These are phyloP conservation scores for Ormosia semicastrata DNA, from an alignment of 306 rosid species.

Conservation along the genomic window DNA sequence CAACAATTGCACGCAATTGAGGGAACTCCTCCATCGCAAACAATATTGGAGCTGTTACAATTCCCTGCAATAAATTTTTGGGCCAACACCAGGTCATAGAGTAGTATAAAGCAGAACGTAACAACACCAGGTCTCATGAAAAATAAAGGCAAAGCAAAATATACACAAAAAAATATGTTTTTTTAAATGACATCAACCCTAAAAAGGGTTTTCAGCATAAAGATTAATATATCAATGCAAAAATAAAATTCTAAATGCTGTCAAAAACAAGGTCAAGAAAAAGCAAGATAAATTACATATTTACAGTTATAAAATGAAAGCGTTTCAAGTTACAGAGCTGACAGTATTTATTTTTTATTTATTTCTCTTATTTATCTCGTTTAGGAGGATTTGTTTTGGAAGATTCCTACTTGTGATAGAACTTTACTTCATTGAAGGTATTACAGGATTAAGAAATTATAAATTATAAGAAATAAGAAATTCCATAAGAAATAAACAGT, in stretches of 20 bases:
- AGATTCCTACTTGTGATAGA: background rate
- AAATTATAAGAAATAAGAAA: background rate
- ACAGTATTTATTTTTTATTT: background rate
- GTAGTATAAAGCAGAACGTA: background rate
- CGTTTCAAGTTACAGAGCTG: background rate
- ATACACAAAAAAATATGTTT: background rate
- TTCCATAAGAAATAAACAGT: background rate
- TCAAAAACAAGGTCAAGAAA: slow-evolving; percentile 3
- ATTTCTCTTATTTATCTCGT: background rate
- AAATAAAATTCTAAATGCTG: background rate
- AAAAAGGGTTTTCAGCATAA: background rate
- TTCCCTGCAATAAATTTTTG: slow-evolving; percentile 62
- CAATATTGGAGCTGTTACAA: slow-evolving; percentile 86
- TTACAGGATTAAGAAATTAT: background rate
- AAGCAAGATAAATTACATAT: background rate
- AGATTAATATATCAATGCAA: background rate
- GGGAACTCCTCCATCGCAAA: slow-evolving; percentile 98
- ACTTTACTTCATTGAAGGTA: background rate
- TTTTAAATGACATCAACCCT: background rate
- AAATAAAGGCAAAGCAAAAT: slow-evolving; percentile 10
- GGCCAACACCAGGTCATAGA: background rate
- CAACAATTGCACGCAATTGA: slow-evolving; percentile 67
- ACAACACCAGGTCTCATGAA: background rate
- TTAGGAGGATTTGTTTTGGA: background rate
- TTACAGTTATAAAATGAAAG: background rate